Percentiles rank a stretch among this genome's conserved stretches.
phyloP scores from a whole-genome alignment of 1,284 basidiomycete genomes.

The Vanrija sp. region DNA sequence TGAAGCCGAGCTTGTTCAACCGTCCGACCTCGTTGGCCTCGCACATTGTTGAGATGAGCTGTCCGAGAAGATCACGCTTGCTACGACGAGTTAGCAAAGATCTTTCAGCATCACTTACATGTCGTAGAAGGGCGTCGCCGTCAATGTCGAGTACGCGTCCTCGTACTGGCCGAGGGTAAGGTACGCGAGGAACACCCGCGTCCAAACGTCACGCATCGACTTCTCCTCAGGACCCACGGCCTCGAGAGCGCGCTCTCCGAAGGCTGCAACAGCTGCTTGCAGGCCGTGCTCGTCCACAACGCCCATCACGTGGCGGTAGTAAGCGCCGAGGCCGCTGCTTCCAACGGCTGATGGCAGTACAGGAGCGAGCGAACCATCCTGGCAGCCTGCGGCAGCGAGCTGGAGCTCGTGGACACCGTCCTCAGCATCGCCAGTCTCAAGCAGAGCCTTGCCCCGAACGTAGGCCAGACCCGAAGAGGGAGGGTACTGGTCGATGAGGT shows the following conservation, averaged over 20 bases:
- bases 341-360: conserved; percentile 61
- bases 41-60: conserved; percentile 87
- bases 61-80: conserved; percentile 71
- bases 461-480: conserved; percentile 70
- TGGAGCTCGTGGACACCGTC: conserved; percentile 69
- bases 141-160: conserved; percentile 75
- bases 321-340: conserved; percentile 63
- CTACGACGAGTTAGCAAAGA: conserved; percentile 50
- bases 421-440: conserved; percentile 67
- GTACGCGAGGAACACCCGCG: conserved; percentile 69
- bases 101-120: conserved; percentile 58
- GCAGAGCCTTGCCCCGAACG: conserved; percentile 63
- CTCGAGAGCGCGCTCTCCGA: conserved; percentile 71
- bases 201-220: conserved; percentile 68
- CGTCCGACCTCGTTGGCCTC: conserved; percentile 76
- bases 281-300: conserved; percentile 63
- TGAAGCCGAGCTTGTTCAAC: conserved; percentile 80
- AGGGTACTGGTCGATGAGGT: conserved; percentile 69
- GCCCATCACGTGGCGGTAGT: conserved; percentile 70
- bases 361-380: conserved; percentile 54
- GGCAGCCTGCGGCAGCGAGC: conserved; percentile 64
- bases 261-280: conserved; percentile 63
- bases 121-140: conserved; percentile 66
- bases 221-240: conserved; percentile 35
- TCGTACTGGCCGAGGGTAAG: conserved; percentile 71